These are phyloP conservation scores for Papilionanthe hybrid DNA, from an alignment of 116 monocot species.

Conservation along the genomic window DNA sequence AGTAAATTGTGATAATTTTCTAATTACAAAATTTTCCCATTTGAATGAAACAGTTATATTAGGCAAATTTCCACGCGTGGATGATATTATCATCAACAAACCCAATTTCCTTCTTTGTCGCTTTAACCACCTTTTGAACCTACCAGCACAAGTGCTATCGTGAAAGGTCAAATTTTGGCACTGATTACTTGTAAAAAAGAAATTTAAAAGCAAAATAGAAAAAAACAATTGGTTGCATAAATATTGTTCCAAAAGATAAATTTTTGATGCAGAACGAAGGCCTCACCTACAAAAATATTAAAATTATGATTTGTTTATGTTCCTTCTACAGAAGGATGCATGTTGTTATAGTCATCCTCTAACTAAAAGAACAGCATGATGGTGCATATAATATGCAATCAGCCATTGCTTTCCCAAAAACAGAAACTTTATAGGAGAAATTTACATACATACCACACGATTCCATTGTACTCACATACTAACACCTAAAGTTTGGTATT, in stretches of 20 bases:
- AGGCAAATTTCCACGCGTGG: constrained; percentile 22
- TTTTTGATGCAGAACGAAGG: neutral
- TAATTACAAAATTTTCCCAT: neutral
- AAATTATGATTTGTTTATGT: neutral
- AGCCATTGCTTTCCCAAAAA: too few relatives aligned
- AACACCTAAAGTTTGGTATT: too few relatives aligned
- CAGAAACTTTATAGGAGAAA: too few relatives aligned
- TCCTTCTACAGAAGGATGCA: neutral
- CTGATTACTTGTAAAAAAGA: too few relatives aligned
- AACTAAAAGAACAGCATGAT: too few relatives aligned
- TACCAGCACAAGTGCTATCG: constrained; percentile 1
- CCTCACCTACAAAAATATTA: neutral
- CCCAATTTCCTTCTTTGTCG: constrained; percentile 60
- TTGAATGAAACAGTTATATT: neutral
- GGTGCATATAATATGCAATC: too few relatives aligned
- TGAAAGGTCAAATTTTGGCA: too few relatives aligned
- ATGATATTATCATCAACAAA: constrained; percentile 49
- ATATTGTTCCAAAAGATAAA: neutral
- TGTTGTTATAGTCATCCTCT: too few relatives aligned
- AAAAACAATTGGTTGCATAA: neutral
- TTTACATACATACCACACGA: too few relatives aligned
- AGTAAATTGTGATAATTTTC: neutral
- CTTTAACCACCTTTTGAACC: constrained; percentile 42
- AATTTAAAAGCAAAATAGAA: neutral
- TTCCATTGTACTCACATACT: too few relatives aligned